Evolutionary conservation across 352 stramenopile species (phyloP).

Genomic region (Aphanomyces euteiches): DNA sequence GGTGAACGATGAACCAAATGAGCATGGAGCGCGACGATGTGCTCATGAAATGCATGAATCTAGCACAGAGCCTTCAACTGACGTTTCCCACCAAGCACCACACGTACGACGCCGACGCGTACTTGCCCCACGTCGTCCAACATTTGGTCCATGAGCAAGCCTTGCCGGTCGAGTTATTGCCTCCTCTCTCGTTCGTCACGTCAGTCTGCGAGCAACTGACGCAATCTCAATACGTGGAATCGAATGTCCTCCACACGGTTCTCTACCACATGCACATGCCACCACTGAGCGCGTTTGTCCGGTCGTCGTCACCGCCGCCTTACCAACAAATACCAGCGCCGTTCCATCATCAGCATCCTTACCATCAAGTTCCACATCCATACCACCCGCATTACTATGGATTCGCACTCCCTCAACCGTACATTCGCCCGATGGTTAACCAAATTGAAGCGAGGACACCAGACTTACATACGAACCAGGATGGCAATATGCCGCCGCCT

Average conservation of each 20-base stretch:
- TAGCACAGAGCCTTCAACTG: conserved; percentile 12
- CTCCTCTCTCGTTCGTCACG: conserved; percentile 16
- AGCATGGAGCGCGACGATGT: conserved; percentile 17
- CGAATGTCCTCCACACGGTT: conserved; percentile 6
- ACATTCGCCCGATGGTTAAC: background rate
- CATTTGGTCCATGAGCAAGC: background rate
- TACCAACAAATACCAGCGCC: background rate
- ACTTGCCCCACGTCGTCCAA: conserved; percentile 19
- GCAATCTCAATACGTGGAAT: conserved; percentile 24
- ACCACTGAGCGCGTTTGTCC: conserved; percentile 13
- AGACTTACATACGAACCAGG: background rate
- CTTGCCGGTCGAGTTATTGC: conserved; percentile 6
- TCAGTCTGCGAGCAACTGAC: conserved; percentile 14
- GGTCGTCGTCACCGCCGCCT: background rate
- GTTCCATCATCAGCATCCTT: conserved; percentile 1
- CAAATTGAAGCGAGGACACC: background rate
- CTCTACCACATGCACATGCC: conserved; percentile 25
- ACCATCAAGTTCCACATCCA: background rate
- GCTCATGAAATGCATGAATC: conserved; percentile 5
- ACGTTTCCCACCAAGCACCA: conserved; percentile 19
- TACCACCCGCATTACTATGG: background rate
- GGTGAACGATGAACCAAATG: conserved; percentile 2
- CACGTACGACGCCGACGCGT: conserved; percentile 11
- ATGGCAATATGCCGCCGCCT: background rate
- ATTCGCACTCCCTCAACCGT: background rate